phyloP scores from a whole-genome alignment of 2,329 filamentous ascomycete genomes.

The Trichothecium roseum region DNA sequence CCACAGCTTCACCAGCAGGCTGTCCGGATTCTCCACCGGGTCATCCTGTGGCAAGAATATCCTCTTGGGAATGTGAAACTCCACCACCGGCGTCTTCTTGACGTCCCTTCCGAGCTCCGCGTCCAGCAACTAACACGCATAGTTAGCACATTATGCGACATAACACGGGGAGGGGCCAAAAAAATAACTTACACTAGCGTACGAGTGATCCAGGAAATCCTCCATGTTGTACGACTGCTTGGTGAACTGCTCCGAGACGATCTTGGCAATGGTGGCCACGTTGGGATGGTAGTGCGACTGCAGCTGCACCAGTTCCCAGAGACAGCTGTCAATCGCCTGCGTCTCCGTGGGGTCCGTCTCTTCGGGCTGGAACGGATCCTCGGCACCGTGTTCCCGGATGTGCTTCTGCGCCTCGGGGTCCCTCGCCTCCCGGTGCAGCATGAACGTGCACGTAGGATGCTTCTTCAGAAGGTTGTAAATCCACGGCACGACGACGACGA shows the following conservation, averaged over 20 bases:
- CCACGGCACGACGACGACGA: conserved; percentile 84
- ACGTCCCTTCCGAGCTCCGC: conserved; percentile 74
- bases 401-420: conserved; percentile 46
- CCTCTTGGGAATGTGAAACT: conserved; percentile 86
- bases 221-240: conserved; percentile 93
- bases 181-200: conserved; percentile 54
- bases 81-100: conserved; percentile 78
- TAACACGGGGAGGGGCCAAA: neutral
- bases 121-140: conserved; percentile 60
- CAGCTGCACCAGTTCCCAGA: conserved; percentile 91
- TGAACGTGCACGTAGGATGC: conserved; percentile 87
- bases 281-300: conserved; percentile 96
- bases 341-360: conserved; percentile 81
- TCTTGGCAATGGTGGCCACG: conserved; percentile 85
- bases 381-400: conserved; percentile 48
- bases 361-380: conserved; percentile 66
- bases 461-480: conserved; percentile 88
- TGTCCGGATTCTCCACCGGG: conserved; percentile 37
- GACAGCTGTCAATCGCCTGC: conserved; percentile 75
- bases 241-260: conserved; percentile 93
- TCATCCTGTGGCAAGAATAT: conserved; percentile 53
- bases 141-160: conserved; percentile 18
- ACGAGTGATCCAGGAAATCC: conserved; percentile 93
- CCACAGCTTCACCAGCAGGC: conserved; percentile 50
- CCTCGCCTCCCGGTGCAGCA: conserved; percentile 73